phyloP scores from a whole-genome alignment of 2,329 filamentous ascomycete genomes.

The Stemphylium vesicarium region DNA sequence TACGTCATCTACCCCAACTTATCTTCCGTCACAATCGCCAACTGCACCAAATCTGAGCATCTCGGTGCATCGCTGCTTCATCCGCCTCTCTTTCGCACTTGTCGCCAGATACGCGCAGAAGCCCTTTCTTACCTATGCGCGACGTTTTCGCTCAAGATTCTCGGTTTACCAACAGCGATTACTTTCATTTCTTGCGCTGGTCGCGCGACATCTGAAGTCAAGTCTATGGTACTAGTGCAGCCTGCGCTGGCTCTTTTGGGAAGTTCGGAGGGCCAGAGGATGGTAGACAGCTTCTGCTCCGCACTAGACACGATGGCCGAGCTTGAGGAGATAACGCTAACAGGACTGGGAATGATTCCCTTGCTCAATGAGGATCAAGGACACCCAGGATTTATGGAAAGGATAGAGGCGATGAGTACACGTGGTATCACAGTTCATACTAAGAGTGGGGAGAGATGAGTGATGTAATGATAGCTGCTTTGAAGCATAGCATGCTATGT shows the following conservation, averaged over 20 bases:
- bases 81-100: constrained; percentile 27
- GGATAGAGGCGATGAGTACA: neutral
- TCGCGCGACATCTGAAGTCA: constrained; percentile 1
- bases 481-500: too few species aligned
- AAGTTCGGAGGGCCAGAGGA: neutral
- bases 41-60: constrained; percentile 8
- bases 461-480: too few species aligned
- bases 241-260: neutral
- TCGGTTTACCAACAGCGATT: constrained; percentile 8
- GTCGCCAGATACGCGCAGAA: constrained; percentile 29
- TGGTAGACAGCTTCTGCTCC: neutral
- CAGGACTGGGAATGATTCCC: neutral
- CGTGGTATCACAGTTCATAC: neutral
- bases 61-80: constrained; percentile 15
- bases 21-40: constrained; percentile 3
- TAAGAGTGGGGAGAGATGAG: neutral
- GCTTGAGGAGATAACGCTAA: constrained; percentile 1
- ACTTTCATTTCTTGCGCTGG: constrained; percentile 17
- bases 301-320: constrained; percentile 1
- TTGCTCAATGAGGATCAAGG: neutral
- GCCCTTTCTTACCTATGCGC: constrained; percentile 25
- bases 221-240: constrained; percentile 2
- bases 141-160: constrained; percentile 18
- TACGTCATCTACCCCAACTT: constrained; percentile 17
- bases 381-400: constrained; percentile 2